A percentile compares a stretch with the other conserved stretches of the same genome.
Evolutionary conservation across 1,139 yeast species (phyloP).

Genomic region (Hansenula sp.): DNA sequence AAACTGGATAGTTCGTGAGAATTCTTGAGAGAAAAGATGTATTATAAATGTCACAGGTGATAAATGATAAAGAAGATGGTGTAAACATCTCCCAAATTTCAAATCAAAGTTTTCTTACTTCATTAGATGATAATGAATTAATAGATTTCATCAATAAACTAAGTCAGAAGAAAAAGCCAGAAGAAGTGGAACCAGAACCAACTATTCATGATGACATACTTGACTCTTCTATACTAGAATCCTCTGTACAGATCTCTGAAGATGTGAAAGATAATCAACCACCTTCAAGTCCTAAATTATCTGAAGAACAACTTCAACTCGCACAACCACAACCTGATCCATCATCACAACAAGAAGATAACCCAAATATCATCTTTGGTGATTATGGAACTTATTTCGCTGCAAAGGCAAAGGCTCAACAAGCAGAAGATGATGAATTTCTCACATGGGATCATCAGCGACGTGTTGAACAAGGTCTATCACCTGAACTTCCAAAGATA

Average conservation of each 20-base stretch:
- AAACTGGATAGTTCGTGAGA: too few relatives aligned
- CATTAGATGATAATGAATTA: constrained; percentile 39
- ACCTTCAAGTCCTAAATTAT: constrained; percentile 2
- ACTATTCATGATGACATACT: background rate
- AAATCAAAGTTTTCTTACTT: constrained; percentile 20
- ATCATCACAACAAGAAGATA: background rate
- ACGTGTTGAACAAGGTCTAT: constrained; percentile 19
- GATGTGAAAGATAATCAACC: constrained; percentile 2
- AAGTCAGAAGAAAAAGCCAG: constrained; percentile 23
- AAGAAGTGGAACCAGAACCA: constrained; percentile 7
- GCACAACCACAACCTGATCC: background rate
- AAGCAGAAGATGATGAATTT: constrained; percentile 53
- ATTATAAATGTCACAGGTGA: background rate
- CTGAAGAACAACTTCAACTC: background rate
- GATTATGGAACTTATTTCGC: constrained; percentile 66
- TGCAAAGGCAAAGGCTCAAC: constrained; percentile 66
- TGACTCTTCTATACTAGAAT: background rate
- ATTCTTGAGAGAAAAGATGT: too few relatives aligned
- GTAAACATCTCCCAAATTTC: constrained; percentile 10
- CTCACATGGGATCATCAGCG: constrained; percentile 45
- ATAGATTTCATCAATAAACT: constrained; percentile 34
- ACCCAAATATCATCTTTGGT: constrained; percentile 44
- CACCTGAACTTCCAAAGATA: constrained; percentile 30
- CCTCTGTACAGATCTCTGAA: background rate
- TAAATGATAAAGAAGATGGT: background rate